Evolutionary conservation across 306 rosid genomes (phyloP), one percentile per base, ranked within the genome.

Genomic region (Luffa aegyptiaca): DNA sequence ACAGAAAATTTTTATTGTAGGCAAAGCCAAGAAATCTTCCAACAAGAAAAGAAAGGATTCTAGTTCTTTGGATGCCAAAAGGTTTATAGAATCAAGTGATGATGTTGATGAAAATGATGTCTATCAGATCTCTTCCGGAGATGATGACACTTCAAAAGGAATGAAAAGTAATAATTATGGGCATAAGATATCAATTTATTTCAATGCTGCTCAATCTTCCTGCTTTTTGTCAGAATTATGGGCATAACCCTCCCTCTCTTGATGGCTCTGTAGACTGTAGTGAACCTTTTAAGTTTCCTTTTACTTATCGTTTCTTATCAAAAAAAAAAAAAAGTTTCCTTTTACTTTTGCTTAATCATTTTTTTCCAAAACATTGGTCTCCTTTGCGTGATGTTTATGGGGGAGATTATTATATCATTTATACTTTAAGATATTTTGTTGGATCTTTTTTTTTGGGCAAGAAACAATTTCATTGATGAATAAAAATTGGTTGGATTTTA

Each of bases 101-200:
- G 71, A 53, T 78, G 48, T 41, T 61, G 71, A 59, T 39, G 62
- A 59, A 80, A 69, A 71, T 16, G 85, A 75, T 71, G 85, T 87
- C 57, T 79, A 75, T 82, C 71, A 78, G 33, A 79, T 87, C 66
- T 68, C 90, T 79, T 83, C 85, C 1, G 90, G 80, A 52, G 85
- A 85, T 57, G 88, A 81, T 1, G 90, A 85, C 63, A n/a, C 68
- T 79, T 73, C 85, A 46, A 87, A 81, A 49, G 90, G 90, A 83
- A 87, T 87, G 86, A 79, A 85, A 81, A 87, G 90, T 87, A 83
- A 20, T 88, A 75, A 56, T 53, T 68, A 41, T 36, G 61, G 10
- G 52, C 56, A 45, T n/a, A 49, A 64, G 52, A 26, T 41, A 5
- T 35, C 20, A 45, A 37, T 78, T 66, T 59, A 76, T 55, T 9